Evolutionary conservation across 23 red algal genomes (phyloP), one percentile per base, ranked within the genome.

Genomic region (Gracilaria vermiculophylla): DNA sequence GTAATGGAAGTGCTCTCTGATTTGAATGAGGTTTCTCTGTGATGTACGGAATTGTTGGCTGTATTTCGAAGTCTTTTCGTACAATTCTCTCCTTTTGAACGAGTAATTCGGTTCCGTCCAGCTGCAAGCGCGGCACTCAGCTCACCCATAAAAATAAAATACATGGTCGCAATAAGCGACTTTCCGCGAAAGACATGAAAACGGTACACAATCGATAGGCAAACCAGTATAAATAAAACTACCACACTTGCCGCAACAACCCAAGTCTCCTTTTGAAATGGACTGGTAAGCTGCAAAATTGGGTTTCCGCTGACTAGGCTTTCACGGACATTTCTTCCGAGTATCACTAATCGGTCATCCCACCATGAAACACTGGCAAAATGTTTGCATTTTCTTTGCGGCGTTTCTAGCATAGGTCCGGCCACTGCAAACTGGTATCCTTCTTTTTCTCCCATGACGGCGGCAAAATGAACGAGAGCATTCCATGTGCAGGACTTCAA

Each of bases 61-160:
- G n/a, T n/a, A n/a, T n/a, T n/a, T n/a, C n/a, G n/a, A 64, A 35
- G 15, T 64, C 28, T 8, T 14, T 2, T 16, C 11, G 5, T 4
- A 14, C 5, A 64, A 31, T 28, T 31, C 29, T 64, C 29, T 64
- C 28, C 27, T 5, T 36, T 24, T 3, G 2, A 12, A 6, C 2
- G 2, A 14, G 2, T 64, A 1, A 34, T 34, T 64, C 6, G 5
- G 0, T 0, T 64, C 14, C 58, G 36, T 37, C 16, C 67, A 27
- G 11, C 11, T 20, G 62, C 58, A 8, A 85, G 14, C n/a, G 62
- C 81, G 12, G 32, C 45, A 13, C 24, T 9, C 19, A 42, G 10
- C 11, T 85, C 62, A 32, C 81, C 81, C 37, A 66, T 49, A 40
- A 85, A 37, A 9, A 85, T 67, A 44, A 70, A 85, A 34, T 51